Conservation (phyloP, 495 filamentous ascomycete genomes). For the Apiosordaria backusii region DNA sequence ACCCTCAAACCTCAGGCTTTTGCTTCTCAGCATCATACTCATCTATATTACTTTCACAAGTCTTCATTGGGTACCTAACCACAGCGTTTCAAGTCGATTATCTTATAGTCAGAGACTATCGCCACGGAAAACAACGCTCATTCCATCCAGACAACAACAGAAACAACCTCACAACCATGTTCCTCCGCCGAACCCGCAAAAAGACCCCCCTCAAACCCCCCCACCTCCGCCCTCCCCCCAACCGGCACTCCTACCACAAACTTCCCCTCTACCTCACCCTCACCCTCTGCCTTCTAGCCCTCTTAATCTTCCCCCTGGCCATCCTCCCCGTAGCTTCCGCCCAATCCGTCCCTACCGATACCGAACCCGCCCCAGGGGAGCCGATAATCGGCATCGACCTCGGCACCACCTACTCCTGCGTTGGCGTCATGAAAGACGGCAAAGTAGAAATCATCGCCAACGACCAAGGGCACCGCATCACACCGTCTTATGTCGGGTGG, state of each 20-base stretch:
- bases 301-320: slow-evolving; percentile 67
- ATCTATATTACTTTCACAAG: not conserved
- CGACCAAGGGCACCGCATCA: slow-evolving; percentile 93
- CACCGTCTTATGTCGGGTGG: slow-evolving; percentile 94
- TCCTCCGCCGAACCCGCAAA: not conserved
- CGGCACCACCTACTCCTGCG: slow-evolving; percentile 96
- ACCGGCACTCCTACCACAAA: not conserved
- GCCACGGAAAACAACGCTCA: too few relatives aligned
- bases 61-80: too few relatives aligned
- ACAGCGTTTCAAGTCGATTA: too few relatives aligned
- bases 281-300: slow-evolving; percentile 69
- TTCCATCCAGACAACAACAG: too few relatives aligned
- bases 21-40: not conserved
- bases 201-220: not conserved
- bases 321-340: slow-evolving; percentile 67
- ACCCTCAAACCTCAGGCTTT: not conserved
- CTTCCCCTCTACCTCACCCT: slow-evolving; percentile 26
- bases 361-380: slow-evolving; percentile 37
- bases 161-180: not conserved
- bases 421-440: slow-evolving; percentile 92
- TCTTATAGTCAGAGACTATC: too few relatives aligned
- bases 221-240: not conserved
- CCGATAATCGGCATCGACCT: slow-evolving; percentile 93
- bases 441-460: slow-evolving; percentile 92
- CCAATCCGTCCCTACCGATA: slow-evolving; percentile 67